A percentile compares a stretch with the other conserved stretches of the same genome.
phyloP scores from a whole-genome alignment of 768 basidiomycete genomes.

The Pleurotus platypus region DNA sequence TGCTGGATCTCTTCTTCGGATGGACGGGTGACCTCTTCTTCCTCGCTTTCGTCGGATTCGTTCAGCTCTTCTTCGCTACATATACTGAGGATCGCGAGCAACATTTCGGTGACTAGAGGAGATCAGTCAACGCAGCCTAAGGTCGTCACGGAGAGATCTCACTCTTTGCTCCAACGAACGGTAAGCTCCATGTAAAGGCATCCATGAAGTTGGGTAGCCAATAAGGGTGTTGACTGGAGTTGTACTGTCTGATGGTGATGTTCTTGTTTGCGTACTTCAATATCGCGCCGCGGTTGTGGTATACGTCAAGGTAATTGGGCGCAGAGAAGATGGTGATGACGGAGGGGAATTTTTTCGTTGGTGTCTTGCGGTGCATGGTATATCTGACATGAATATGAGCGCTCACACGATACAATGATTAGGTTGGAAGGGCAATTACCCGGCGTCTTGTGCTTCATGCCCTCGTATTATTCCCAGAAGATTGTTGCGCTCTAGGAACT shows the following conservation, averaged over 20 bases:
- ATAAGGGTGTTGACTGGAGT: conserved; percentile 79
- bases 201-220: conserved; percentile 99
- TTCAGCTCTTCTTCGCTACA: conserved; percentile 91
- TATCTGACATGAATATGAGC: conserved; percentile 42
- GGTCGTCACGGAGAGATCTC: conserved; percentile 18
- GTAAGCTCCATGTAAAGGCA: conserved; percentile 96
- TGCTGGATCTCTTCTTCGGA: conserved; percentile 41
- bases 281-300: conserved; percentile 95
- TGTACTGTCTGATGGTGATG: conserved; percentile 91
- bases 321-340: conserved; percentile 98
- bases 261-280: conserved; percentile 97
- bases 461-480: conserved; percentile 93
- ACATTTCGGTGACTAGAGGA: conserved; percentile 88
- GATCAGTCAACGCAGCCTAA: conserved; percentile 17
- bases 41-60: conserved; percentile 36
- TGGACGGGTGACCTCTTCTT: conserved; percentile 24
- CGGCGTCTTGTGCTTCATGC: conserved; percentile 96
- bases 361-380: conserved; percentile 94
- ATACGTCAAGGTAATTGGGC: conserved; percentile 94
- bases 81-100: conserved; percentile 89
- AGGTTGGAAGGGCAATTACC: conserved; percentile 41
- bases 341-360: conserved; percentile 91
- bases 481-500: conserved; percentile 89
- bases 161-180: conserved; percentile 98
- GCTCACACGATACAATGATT: neutral